Evolutionary conservation across 2,329 filamentous ascomycete species (phyloP).

Genomic region (Bipolaris cookei): DNA sequence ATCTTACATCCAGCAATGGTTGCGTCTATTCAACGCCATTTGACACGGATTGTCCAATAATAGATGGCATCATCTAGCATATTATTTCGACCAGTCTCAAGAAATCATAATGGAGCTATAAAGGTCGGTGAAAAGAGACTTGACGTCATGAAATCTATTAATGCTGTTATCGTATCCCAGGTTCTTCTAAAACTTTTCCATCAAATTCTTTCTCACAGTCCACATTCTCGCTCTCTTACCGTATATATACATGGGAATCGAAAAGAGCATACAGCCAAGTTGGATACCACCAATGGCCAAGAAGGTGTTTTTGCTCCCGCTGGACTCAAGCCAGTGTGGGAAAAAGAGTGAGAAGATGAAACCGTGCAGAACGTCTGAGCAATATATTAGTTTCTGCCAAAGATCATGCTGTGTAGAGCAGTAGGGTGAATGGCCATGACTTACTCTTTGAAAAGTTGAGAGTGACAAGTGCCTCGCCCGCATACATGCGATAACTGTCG

Average conservation of each 20-base stretch:
- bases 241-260: constrained; percentile 92
- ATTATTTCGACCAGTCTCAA: not conserved
- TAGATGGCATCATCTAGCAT: not conserved
- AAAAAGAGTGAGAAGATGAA: constrained; percentile 83
- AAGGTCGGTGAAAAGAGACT: not conserved
- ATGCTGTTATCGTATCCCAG: too few relatives aligned
- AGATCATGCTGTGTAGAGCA: not conserved
- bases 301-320: constrained; percentile 80
- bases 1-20: too few relatives aligned
- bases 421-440: constrained; percentile 31
- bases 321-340: constrained; percentile 70
- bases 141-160: not conserved
- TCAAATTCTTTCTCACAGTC: constrained; percentile 84
- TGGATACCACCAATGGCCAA: constrained; percentile 87
- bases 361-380: constrained; percentile 78
- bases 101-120: not conserved
- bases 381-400: not conserved
- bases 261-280: constrained; percentile 72
- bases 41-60: too few relatives aligned
- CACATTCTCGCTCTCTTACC: constrained; percentile 93
- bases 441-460: constrained; percentile 89
- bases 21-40: too few relatives aligned
- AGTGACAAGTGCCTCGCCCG: constrained; percentile 91
- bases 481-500: constrained; percentile 91
- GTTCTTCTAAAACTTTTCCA: constrained; percentile 71